Percentiles rank a stretch among this genome's conserved stretches.
These are phyloP conservation scores for Fraxinus platypoda DNA, from an alignment of 305 asterid genomes.

Conservation along the genomic window DNA sequence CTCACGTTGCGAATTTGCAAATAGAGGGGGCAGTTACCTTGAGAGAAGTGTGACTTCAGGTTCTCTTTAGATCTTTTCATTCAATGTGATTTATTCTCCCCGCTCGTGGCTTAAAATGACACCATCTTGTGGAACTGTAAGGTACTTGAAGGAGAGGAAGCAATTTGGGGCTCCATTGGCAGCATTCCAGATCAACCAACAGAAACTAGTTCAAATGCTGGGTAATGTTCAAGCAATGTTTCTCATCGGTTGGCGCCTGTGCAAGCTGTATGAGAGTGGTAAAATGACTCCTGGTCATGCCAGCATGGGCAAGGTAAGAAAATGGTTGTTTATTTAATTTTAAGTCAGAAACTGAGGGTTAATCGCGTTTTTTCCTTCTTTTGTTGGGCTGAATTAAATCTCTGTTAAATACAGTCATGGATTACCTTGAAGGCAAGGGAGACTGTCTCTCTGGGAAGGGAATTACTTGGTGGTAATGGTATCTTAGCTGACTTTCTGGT, in stretches of 20 bases:
- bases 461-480: constrained; percentile 96
- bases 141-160: constrained; percentile 94
- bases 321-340: constrained; percentile 7
- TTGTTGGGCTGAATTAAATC: constrained; percentile 8
- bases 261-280: constrained; percentile 92
- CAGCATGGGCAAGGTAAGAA: constrained; percentile 85
- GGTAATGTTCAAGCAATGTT: constrained; percentile 86
- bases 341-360: background rate
- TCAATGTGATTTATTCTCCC: background rate
- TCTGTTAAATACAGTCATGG: constrained; percentile 68
- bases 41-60: background rate
- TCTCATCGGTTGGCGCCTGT: constrained; percentile 93
- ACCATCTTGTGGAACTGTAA: constrained; percentile 26
- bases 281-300: constrained; percentile 97
- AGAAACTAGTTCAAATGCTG: constrained; percentile 83
- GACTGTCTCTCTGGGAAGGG: constrained; percentile 89
- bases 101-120: background rate
- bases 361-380: background rate
- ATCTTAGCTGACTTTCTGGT: constrained; percentile 76
- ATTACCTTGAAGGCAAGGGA: constrained; percentile 78
- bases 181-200: constrained; percentile 94
- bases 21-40: background rate
- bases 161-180: constrained; percentile 97
- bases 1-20: background rate
- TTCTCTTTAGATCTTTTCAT: background rate